Percentiles rank a stretch among this genome's conserved stretches.
Evolutionary conservation across 768 basidiomycete genomes (phyloP).

Genomic region (Rhizopogon salebrosus): DNA sequence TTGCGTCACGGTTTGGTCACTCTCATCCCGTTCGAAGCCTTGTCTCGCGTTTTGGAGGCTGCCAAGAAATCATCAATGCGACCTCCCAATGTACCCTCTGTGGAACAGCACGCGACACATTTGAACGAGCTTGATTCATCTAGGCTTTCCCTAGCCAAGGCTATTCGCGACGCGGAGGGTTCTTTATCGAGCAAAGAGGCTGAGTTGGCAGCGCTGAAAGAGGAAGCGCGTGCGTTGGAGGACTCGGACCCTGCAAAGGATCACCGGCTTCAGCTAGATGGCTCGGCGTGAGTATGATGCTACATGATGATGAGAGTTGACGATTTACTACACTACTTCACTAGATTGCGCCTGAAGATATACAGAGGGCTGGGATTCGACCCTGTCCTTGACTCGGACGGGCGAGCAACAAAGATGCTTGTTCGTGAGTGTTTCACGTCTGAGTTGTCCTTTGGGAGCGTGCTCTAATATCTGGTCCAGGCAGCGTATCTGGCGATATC

Average conservation of each 20-base stretch:
- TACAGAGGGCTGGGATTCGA: conserved; percentile 73
- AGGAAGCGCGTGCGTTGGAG: conserved; percentile 56
- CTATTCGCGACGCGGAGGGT: conserved; percentile 69
- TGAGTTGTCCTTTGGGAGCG: neutral
- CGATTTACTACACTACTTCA: conserved; percentile 4
- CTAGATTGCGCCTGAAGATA: conserved; percentile 61
- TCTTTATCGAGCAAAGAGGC: conserved; percentile 62
- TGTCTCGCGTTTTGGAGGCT: conserved; percentile 59
- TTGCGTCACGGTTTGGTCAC: neutral
- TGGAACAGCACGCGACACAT: conserved; percentile 51
- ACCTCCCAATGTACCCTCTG: conserved; percentile 64
- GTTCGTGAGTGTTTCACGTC: conserved; percentile 47
- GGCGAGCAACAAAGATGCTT: conserved; percentile 53
- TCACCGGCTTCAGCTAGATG: conserved; percentile 65
- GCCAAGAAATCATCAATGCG: conserved; percentile 68
- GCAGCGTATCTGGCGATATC: conserved; percentile 37
- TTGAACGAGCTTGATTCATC: conserved; percentile 63
- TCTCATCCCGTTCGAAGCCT: conserved; percentile 35
- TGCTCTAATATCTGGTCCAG: conserved; percentile 28
- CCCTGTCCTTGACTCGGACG: conserved; percentile 51
- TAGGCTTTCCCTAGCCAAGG: conserved; percentile 63
- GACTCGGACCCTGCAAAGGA: conserved; percentile 68
- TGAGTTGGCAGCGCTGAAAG: conserved; percentile 63
- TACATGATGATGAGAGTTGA: neutral
- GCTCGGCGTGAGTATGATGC: conserved; percentile 48